Evolutionary conservation across 495 filamentous ascomycete species (phyloP).

Genomic region (Xylaria venustula): DNA sequence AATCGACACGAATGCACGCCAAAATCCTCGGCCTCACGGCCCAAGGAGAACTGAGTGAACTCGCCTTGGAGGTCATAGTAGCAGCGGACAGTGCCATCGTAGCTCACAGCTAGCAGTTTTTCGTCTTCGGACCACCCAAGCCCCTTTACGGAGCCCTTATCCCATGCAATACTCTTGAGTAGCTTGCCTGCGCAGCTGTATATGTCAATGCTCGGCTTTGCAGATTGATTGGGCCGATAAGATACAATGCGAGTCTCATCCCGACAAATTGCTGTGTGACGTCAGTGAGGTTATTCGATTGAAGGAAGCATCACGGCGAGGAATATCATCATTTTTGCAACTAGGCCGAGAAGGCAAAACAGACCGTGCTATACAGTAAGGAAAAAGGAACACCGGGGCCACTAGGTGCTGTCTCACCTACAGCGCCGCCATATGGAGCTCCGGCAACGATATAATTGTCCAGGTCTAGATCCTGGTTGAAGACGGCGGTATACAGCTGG

Average conservation of each 20-base stretch:
- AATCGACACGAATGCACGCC: constrained; percentile 87
- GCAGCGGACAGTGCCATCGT: constrained; percentile 86
- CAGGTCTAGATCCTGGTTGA: constrained; percentile 87
- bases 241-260: constrained; percentile 82
- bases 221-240: constrained; percentile 65
- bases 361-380: no score
- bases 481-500: constrained; percentile 86
- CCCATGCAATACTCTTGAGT: constrained; percentile 72
- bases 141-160: constrained; percentile 83
- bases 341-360: no score
- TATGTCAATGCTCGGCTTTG: constrained; percentile 86
- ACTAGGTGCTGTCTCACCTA: constrained; percentile 60
- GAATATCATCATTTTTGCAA: not conserved
- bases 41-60: constrained; percentile 93
- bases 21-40: constrained; percentile 82
- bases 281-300: constrained; percentile 20
- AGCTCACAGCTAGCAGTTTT: constrained; percentile 81
- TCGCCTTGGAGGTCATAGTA: constrained; percentile 92
- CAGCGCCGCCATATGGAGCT: constrained; percentile 90
- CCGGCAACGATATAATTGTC: constrained; percentile 91
- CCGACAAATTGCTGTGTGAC: constrained; percentile 71
- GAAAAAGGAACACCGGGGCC: not conserved
- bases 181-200: constrained; percentile 90
- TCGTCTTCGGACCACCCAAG: constrained; percentile 98
- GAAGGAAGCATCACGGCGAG: not conserved